These are phyloP conservation scores for Curvularia hawaiiensis DNA, from an alignment of 2,329 filamentous ascomycete species.

Conservation along the genomic window DNA sequence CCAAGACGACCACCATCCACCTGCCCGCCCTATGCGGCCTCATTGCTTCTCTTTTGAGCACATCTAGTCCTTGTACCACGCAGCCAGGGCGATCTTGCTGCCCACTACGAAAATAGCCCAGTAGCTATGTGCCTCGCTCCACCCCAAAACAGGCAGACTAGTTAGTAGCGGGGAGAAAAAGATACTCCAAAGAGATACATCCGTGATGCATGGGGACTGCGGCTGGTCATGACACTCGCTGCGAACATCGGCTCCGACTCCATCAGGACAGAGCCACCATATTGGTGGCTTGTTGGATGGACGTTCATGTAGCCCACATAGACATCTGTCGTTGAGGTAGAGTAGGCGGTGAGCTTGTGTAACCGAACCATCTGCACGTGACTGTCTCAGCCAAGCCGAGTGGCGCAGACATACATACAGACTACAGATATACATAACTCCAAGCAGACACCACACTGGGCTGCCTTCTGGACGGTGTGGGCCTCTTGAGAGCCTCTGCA, in stretches of 20 bases:
- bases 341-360: constrained; percentile 35
- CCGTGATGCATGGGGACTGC: constrained; percentile 16
- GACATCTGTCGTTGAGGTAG: constrained; percentile 23
- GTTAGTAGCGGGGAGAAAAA: neutral
- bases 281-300: constrained; percentile 28
- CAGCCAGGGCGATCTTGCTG: constrained; percentile 18
- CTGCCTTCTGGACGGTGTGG: constrained; percentile 35
- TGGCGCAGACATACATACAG: neutral
- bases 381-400: neutral
- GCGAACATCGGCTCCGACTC: constrained; percentile 24
- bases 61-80: constrained; percentile 29
- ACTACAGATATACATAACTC: neutral
- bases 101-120: constrained; percentile 25
- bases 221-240: neutral
- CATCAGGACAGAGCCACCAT: constrained; percentile 22
- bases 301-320: constrained; percentile 23
- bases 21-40: constrained; percentile 17
- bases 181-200: neutral
- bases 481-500: constrained; percentile 40
- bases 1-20: constrained; percentile 6
- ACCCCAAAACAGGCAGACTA: neutral
- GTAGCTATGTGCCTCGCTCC: neutral
- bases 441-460: neutral
- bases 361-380: constrained; percentile 9
- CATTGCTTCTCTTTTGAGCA: constrained; percentile 18